These are phyloP conservation scores for Albophoma yamanashiensis DNA, from an alignment of 2,329 filamentous ascomycete genomes.

Conservation along the genomic window DNA sequence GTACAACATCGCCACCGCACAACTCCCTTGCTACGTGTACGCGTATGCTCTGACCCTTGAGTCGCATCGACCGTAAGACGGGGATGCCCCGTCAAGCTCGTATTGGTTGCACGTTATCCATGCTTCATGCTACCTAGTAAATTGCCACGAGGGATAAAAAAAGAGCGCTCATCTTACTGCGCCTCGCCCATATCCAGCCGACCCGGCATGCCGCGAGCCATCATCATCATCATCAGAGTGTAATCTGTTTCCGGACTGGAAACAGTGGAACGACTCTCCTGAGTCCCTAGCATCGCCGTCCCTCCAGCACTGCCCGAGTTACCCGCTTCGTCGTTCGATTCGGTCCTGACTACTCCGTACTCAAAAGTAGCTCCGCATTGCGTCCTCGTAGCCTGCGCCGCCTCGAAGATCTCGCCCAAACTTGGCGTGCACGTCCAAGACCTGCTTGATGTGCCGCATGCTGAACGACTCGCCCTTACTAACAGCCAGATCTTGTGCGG, in stretches of 20 bases:
- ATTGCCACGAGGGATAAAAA: neutral
- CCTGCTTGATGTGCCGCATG: slow-evolving; percentile 71
- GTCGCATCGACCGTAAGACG: neutral
- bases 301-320: neutral
- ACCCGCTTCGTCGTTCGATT: neutral
- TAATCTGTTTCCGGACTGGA: no score
- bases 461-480: slow-evolving; percentile 60
- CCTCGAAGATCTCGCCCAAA: slow-evolving; percentile 80
- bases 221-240: no score
- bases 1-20: neutral
- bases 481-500: slow-evolving; percentile 71
- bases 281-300: neutral
- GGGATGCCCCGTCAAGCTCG: neutral
- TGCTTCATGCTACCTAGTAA: neutral
- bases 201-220: neutral
- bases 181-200: neutral
- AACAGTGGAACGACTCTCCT: neutral
- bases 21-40: neutral
- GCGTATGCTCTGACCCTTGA: neutral
- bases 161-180: neutral
- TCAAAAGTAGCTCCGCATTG: slow-evolving; percentile 70
- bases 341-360: neutral
- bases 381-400: slow-evolving; percentile 68
- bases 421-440: slow-evolving; percentile 72
- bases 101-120: neutral